Conservation (phyloP, 2,329 filamentous ascomycete species). For the Chalara sp. region DNA sequence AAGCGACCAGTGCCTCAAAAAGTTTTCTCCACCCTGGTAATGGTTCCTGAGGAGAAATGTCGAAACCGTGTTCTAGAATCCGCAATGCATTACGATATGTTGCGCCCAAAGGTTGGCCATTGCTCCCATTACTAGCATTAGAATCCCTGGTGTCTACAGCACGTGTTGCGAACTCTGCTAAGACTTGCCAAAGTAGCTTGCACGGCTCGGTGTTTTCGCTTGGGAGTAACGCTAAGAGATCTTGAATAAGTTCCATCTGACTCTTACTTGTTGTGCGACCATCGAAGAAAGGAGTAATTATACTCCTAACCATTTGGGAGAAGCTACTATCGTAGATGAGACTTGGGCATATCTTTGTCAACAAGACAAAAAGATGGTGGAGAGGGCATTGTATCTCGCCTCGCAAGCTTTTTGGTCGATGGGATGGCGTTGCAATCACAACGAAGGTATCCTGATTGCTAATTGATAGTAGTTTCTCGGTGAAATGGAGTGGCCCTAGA, state of each 20-base stretch:
- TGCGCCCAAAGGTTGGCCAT: conserved; percentile 47
- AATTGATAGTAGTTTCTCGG: conserved; percentile 50
- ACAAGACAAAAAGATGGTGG: conserved; percentile 56
- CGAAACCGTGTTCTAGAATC: conserved; percentile 58
- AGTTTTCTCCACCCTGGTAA: conserved; percentile 40
- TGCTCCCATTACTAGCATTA: conserved; percentile 25
- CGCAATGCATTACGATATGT: conserved; percentile 65
- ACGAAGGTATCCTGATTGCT: conserved; percentile 50
- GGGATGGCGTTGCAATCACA: conserved; percentile 57
- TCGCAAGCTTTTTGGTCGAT: conserved; percentile 43
- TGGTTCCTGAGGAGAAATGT: conserved; percentile 24
- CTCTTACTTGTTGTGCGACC: conserved; percentile 28
- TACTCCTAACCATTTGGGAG: conserved; percentile 32
- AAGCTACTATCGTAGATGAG: conserved; percentile 20
- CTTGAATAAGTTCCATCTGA: conserved; percentile 31
- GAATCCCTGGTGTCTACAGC: conserved; percentile 16
- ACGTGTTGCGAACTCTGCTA: conserved; percentile 21
- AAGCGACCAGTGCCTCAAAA: conserved; percentile 48
- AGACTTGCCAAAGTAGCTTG: conserved; percentile 20
- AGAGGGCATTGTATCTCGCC: conserved; percentile 52
- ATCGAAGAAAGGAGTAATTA: conserved; percentile 53
- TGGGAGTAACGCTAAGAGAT: conserved; percentile 19
- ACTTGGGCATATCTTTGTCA: conserved; percentile 28
- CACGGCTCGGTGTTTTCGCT: conserved; percentile 20
- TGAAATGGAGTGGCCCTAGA: conserved; percentile 55